Base-by-base conservation (phyloP, 352 stramenopile species). In the Globisporangium middletonii region DNA sequence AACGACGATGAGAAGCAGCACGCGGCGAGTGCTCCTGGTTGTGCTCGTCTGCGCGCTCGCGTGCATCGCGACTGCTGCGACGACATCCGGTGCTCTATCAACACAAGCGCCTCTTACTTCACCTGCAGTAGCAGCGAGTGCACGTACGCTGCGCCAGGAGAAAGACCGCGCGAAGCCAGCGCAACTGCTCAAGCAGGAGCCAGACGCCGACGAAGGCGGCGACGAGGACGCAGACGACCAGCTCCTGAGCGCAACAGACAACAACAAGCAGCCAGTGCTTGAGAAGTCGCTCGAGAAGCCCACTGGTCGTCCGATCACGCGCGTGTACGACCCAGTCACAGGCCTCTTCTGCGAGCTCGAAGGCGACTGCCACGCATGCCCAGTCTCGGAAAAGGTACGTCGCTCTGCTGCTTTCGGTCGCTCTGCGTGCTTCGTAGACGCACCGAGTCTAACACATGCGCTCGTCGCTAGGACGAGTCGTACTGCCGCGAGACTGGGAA, bases 401-500 rank as follows among this genome's bases (percentile, higher is more conserved):
- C 16, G 19, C 4, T 12, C 11, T 35, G 33, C 35, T 27, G 1
- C 16, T 4, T 23, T 23, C 23, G 26, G 16, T n/a, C 11, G 26
- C 35, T 6, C 23, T 19, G 15, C 16, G 7, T 50, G 43, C 23
- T 16, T 1, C 2, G 2, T 57, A 49, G 12, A 13, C 7, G 41
- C 41, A 15, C n/a, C 7, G 41, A 8, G 35, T 13, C 35, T 46
- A 18, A 18, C 16, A 46, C 23, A 23, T 23, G 23, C 23, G 23
- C 23, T 23, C 23, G 23, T 23, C 23, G 23, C 33, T 38, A 59
- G 59, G 78, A 88, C 62, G 79, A 87, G 65, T 64, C 54, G 19
- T 86, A 74, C 49, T 93, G 83, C 53, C 71, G 77, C 11, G 77
- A 88, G 50, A 90, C 75, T 2, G 79, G 81, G 4, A 75, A 84